These are phyloP conservation scores for Endoconidiophora laricicola DNA, from an alignment of 2,329 filamentous ascomycete species.

Conservation along the genomic window DNA sequence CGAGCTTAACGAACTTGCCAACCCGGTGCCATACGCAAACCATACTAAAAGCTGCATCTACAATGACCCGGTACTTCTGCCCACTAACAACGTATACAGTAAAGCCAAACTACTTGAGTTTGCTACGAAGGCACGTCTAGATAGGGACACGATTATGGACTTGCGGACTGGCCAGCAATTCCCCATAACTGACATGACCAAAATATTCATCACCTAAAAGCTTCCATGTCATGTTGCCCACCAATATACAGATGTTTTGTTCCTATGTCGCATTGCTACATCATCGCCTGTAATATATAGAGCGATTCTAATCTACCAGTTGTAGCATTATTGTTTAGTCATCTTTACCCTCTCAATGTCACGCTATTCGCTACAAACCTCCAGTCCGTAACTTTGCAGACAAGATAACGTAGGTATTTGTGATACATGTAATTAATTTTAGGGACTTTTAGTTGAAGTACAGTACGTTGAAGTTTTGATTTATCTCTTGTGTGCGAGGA, in stretches of 20 bases:
- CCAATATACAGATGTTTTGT: background rate
- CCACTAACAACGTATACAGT: slow-evolving; percentile 77
- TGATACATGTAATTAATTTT: too few species aligned
- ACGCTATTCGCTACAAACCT: too few species aligned
- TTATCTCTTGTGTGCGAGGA: too few species aligned
- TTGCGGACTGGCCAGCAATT: slow-evolving; percentile 58
- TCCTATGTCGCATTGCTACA: too few species aligned
- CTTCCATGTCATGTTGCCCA: background rate
- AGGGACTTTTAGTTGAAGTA: too few species aligned
- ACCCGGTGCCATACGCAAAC: slow-evolving; percentile 81
- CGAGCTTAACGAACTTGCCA: slow-evolving; percentile 81
- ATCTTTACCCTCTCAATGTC: too few species aligned
- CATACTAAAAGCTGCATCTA: slow-evolving; percentile 91
- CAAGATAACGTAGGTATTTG: too few species aligned
- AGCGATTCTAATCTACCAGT: too few species aligned
- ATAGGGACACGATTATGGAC: slow-evolving; percentile 54
- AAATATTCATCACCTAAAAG: slow-evolving; percentile 70
- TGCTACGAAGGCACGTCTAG: slow-evolving; percentile 62
- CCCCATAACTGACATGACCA: slow-evolving; percentile 47
- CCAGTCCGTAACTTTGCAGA: too few species aligned
- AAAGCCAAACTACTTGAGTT: slow-evolving; percentile 55
- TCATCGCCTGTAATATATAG: too few species aligned
- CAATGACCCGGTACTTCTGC: slow-evolving; percentile 68
- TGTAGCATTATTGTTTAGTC: too few species aligned
- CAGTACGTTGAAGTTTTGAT: too few species aligned